These are phyloP conservation scores for Psidium guajava DNA, from an alignment of 345 rosid species.

Conservation along the genomic window DNA sequence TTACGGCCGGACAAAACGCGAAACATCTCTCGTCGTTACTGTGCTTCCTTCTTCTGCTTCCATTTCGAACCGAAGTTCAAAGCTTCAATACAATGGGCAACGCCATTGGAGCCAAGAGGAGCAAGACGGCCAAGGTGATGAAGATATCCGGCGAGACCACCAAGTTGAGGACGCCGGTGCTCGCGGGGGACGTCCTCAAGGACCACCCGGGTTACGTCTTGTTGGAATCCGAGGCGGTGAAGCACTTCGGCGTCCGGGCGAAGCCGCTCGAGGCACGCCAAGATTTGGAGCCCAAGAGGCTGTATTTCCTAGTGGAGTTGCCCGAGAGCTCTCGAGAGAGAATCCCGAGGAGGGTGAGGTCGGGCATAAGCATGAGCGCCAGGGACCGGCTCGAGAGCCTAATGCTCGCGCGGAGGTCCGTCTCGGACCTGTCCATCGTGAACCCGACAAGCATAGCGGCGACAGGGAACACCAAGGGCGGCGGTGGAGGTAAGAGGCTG, in stretches of 20 bases:
- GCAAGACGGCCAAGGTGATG: slow-evolving; percentile 53
- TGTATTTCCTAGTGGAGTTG: slow-evolving; percentile 72
- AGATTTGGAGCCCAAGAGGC: slow-evolving; percentile 52
- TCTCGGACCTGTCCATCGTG: slow-evolving; percentile 59
- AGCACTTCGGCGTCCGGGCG: slow-evolving; percentile 63
- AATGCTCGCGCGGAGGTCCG: slow-evolving; percentile 69
- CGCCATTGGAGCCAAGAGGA: slow-evolving; percentile 45
- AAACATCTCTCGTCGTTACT: background rate
- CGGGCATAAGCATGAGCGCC: slow-evolving; percentile 74
- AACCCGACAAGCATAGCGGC: slow-evolving; percentile 3
- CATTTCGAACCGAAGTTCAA: background rate
- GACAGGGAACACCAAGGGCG: background rate
- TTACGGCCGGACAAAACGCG: background rate
- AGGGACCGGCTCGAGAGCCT: slow-evolving; percentile 78
- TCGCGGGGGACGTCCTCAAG: slow-evolving; percentile 56
- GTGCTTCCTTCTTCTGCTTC: too few relatives aligned
- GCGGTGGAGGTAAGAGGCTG: slow-evolving; percentile 22
- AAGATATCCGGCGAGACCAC: slow-evolving; percentile 75
- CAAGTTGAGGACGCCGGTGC: slow-evolving; percentile 71
- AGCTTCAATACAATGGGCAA: slow-evolving; percentile 47
- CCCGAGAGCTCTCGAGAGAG: slow-evolving; percentile 32
- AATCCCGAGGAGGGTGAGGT: slow-evolving; percentile 60
- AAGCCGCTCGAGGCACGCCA: slow-evolving; percentile 57
- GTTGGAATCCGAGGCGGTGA: slow-evolving; percentile 71
- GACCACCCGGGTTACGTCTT: slow-evolving; percentile 55